Percentiles rank a stretch among this genome's conserved stretches.
These are phyloP conservation scores for Sclerotinia trifoliorum DNA, from an alignment of 2,329 filamentous ascomycete genomes.

Conservation along the genomic window DNA sequence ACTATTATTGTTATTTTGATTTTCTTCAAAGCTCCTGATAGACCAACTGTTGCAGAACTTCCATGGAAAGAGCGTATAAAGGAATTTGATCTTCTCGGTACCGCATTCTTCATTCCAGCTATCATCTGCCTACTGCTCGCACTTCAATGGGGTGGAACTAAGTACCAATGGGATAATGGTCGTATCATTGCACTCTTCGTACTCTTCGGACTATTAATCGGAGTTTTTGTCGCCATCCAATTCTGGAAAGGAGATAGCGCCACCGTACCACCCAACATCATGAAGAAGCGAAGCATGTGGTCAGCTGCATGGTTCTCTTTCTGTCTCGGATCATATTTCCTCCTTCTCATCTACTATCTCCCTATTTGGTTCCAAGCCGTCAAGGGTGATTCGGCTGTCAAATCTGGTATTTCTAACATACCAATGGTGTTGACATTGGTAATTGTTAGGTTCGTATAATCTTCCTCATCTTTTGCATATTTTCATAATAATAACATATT, in stretches of 20 bases:
- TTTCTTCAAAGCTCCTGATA: slow-evolving; percentile 42
- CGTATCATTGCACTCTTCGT: slow-evolving; percentile 42
- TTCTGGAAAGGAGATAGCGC: slow-evolving; percentile 43
- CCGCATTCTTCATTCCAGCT: slow-evolving; percentile 40
- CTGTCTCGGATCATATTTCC: slow-evolving; percentile 41
- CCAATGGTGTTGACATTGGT: slow-evolving; percentile 41
- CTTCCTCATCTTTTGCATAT: slow-evolving; percentile 27
- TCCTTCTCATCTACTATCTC: slow-evolving; percentile 46
- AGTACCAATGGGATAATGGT: slow-evolving; percentile 41
- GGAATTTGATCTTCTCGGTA: slow-evolving; percentile 43
- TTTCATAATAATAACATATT: neutral
- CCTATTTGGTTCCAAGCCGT: slow-evolving; percentile 52
- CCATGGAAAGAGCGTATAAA: slow-evolving; percentile 37
- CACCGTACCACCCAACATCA: slow-evolving; percentile 44
- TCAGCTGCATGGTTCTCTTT: slow-evolving; percentile 40
- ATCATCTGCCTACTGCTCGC: slow-evolving; percentile 44
- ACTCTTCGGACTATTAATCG: slow-evolving; percentile 37
- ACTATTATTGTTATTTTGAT: slow-evolving; percentile 44
- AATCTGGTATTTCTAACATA: slow-evolving; percentile 46
- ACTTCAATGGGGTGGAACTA: slow-evolving; percentile 44
- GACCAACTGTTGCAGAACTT: slow-evolving; percentile 41
- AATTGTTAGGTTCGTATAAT: slow-evolving; percentile 26
- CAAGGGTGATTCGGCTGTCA: slow-evolving; percentile 45
- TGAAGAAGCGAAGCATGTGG: slow-evolving; percentile 42
- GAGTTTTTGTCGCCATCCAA: slow-evolving; percentile 41